Evolutionary conservation across 1,284 basidiomycete species (phyloP).

Genomic region (Quambalaria eucalypti): DNA sequence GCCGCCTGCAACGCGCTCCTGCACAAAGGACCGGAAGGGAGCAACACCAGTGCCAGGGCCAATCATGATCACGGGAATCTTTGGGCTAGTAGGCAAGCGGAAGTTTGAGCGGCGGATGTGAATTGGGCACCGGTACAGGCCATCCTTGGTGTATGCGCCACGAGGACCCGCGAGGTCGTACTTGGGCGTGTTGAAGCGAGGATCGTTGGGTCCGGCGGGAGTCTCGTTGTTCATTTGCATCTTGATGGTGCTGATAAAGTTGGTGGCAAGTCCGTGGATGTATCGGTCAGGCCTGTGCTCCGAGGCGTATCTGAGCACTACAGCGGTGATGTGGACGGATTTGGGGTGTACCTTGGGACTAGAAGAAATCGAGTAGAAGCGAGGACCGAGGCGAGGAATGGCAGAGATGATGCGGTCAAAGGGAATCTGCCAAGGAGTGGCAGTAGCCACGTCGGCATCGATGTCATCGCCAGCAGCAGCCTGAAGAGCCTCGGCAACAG

Average conservation of each 20-base stretch:
- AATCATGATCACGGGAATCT: slow-evolving; percentile 97
- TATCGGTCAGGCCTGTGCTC: slow-evolving; percentile 12
- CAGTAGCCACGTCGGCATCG: slow-evolving; percentile 54
- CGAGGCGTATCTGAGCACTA: slow-evolving; percentile 54
- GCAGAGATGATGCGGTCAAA: slow-evolving; percentile 92
- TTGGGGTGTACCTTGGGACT: slow-evolving; percentile 82
- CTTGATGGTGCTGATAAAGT: slow-evolving; percentile 52
- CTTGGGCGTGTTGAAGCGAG: slow-evolving; percentile 54
- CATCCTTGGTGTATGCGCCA: slow-evolving; percentile 61
- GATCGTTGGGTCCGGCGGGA: slow-evolving; percentile 29
- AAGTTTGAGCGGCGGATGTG: slow-evolving; percentile 94
- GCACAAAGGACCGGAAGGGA: slow-evolving; percentile 95
- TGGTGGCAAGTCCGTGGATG: slow-evolving; percentile 42
- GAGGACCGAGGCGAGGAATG: slow-evolving; percentile 83
- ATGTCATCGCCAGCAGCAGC: slow-evolving; percentile 72
- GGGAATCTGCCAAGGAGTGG: slow-evolving; percentile 80
- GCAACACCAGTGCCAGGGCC: slow-evolving; percentile 96
- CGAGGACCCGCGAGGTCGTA: slow-evolving; percentile 86
- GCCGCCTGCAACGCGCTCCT: slow-evolving; percentile 90
- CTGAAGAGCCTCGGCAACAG: slow-evolving; percentile 82
- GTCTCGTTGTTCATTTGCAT: slow-evolving; percentile 56
- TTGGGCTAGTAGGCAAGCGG: slow-evolving; percentile 89
- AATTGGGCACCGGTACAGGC: slow-evolving; percentile 73
- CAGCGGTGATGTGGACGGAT: slow-evolving; percentile 85
- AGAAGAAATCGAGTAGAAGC: slow-evolving; percentile 97